Base-by-base conservation (phyloP, 495 filamentous ascomycete species). In the Daldinia decipiens region DNA sequence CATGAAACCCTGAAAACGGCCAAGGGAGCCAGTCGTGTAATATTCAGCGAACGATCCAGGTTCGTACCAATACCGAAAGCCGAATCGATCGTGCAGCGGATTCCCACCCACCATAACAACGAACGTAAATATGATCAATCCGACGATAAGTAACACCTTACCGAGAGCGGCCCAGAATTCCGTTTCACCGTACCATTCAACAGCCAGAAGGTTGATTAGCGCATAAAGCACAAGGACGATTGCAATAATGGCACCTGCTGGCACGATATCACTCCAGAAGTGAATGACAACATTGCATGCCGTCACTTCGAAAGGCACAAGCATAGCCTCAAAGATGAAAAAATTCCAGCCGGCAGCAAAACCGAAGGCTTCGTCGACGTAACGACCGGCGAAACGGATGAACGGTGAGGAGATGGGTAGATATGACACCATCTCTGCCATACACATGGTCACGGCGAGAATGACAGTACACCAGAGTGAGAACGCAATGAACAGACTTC, bases 361-460 rank as follows among this genome's bases (percentile, higher is more conserved):
- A 19, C 86, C 85, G 67, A 87, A 82, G 21, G 83, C 82, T 53
- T 88, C 89, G 67, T 92, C 90, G 51, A 92, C 90, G 72, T 87
- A 92, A 24, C 89, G 85, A 27, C 90, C 89, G 38, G 91, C 90
- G 69, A 92, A 91, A 13, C 89, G 88, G 72, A 93, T 90, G 75
- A 92, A 92, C 2, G 91, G 90, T 4, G 88, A 90, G 6, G 88
- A 90, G 62, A 93, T 88, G 9, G 91, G 90, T 5, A 92, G 76
- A 70, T 91, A 93, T 24, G 89, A 89, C 38, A 91, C 89, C 89
- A 92, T 91, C 73, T 92, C 91, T 8, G 88, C 87, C 82, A 91
- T 82, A 73, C 82, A 77, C 69, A 79, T 81, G 77, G 87, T 91
- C 63, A 91, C 85, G 62, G 85, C 83, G 40, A 91, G 76, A 65